Base-by-base conservation (phyloP, 306 rosid genomes). In the Lathyrus oleraceus region DNA sequence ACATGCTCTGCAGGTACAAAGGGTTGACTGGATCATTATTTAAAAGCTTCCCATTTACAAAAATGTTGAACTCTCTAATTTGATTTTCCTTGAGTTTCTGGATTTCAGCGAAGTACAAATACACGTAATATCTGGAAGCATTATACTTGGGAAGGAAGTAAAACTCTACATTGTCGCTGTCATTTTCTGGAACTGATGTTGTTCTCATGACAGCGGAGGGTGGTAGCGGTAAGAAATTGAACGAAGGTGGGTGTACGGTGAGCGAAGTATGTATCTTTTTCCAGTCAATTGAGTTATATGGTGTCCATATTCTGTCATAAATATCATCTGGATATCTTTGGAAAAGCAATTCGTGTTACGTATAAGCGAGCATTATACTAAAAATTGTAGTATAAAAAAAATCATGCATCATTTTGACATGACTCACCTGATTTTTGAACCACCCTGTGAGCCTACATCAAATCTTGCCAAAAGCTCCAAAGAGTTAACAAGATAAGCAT, bases 241-340 rank as follows among this genome's bases (percentile, higher is more conserved):
- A 75, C 40, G 65, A 28, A 62, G 76, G 10, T 67, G 47, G 11
- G 63, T 49, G 21, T 15, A 81, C 28, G 35, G 67, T 45, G 42
- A 81, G 79, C 6, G 57, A 16, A 10, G 79, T 77, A 13, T 73
- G 10, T 30, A 64, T 57, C 74, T 63, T 63, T 73, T 30, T 73
- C 85, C 82, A 77, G 6, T 69, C 70, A 47, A 0, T 17, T 77
- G 79, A 73, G 74, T 40, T 73, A 69, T 68, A 64, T 21, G 79
- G 77, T 35, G 74, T 77, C 85, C 82, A 77, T 32, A 42, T 77
- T 69, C 85, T 75, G 57, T 81, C 85, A 77, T 77, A 69, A 28
- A n/a, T 16, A 78, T 77, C 85, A 64, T 77, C 77, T 23, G 85
- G 85, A 71, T 68, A 77, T 69, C 85, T 81, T 61, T 28, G 61